Conservation (phyloP, 192 early-diverging fungal genomes). For the Pecoramyces ruminantium region DNA sequence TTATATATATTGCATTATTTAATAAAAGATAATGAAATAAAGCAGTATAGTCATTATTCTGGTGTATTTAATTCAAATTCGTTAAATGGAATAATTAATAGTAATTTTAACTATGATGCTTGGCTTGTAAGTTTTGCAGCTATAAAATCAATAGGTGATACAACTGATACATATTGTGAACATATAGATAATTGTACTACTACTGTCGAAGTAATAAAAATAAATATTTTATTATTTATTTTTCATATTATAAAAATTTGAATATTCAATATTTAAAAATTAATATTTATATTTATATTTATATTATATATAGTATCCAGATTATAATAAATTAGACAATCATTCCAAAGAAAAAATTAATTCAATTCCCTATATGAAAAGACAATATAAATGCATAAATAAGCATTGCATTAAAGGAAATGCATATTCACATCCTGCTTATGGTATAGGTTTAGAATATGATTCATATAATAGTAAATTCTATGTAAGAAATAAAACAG, state of each 20-base stretch:
- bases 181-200: background rate
- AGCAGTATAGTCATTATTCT: background rate
- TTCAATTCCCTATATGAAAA: background rate
- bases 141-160: background rate
- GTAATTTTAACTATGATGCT: background rate
- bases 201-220: background rate
- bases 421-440: background rate
- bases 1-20: background rate
- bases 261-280: no score
- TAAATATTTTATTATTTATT: no score
- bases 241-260: no score
- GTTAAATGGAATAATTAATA: background rate
- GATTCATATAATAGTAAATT: background rate
- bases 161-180: background rate
- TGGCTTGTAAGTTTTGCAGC: background rate
- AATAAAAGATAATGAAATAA: background rate
- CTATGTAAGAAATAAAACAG: background rate
- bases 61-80: background rate
- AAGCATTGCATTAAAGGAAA: background rate
- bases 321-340: background rate
- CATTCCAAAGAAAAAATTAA: background rate
- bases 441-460: background rate
- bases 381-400: background rate
- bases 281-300: no score
- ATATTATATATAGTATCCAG: background rate